Conservation (phyloP, 1,284 basidiomycete genomes). For the Thelephora terrestris region DNA sequence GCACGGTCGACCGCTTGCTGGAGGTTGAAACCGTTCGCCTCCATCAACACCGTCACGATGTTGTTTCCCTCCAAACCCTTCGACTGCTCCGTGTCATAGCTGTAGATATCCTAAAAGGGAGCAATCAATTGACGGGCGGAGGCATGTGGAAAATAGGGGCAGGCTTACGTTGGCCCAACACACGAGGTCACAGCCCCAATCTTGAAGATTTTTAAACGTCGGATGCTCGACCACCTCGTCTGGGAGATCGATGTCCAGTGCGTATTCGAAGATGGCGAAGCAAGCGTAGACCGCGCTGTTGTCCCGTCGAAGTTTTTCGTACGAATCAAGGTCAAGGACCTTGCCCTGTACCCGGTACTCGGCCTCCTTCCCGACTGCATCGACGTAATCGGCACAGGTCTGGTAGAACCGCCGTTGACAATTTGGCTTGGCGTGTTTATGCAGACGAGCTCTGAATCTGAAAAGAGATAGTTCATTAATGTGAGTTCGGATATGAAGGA, state of each 20-base stretch:
- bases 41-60: conserved; percentile 31
- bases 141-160: not conserved
- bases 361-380: conserved; percentile 27
- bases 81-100: conserved; percentile 32
- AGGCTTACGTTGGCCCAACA: conserved; percentile 32
- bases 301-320: conserved; percentile 27
- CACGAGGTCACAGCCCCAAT: conserved; percentile 31
- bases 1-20: conserved; percentile 25
- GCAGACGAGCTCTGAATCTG: conserved; percentile 44
- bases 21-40: conserved; percentile 22
- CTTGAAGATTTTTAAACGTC: conserved; percentile 25
- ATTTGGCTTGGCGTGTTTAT: conserved; percentile 32
- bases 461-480: conserved; percentile 3
- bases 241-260: conserved; percentile 29
- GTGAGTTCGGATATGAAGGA: conserved; percentile 3
- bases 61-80: conserved; percentile 29
- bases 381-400: conserved; percentile 25
- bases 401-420: conserved; percentile 29
- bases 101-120: conserved; percentile 29
- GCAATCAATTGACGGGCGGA: not conserved
- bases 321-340: conserved; percentile 23
- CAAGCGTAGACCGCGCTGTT: conserved; percentile 31
- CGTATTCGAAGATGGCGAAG: conserved; percentile 30
- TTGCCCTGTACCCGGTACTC: conserved; percentile 23
- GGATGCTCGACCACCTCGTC: conserved; percentile 27